Evolutionary conservation across 805 yeast species (phyloP).

Genomic region (Starmerella geochares): DNA sequence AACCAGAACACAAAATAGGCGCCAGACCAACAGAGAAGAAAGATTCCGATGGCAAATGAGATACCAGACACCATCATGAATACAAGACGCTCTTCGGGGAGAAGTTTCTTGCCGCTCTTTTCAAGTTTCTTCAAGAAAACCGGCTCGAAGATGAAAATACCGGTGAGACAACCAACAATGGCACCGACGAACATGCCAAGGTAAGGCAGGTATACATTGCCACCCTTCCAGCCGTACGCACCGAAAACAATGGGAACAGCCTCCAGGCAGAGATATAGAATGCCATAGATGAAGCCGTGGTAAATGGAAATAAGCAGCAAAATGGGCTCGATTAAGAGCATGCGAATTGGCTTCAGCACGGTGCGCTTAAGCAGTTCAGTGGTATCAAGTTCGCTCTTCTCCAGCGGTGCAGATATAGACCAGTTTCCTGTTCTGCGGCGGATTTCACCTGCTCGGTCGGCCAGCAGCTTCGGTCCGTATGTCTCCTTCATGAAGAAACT

Average conservation of each 20-base stretch:
- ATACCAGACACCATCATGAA: conserved; percentile 67
- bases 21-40: conserved; percentile 88
- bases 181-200: conserved; percentile 62
- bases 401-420: conserved; percentile 85
- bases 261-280: conserved; percentile 59
- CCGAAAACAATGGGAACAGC: conserved; percentile 67
- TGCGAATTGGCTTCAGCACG: conserved; percentile 53
- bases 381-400: conserved; percentile 46
- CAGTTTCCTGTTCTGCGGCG: conserved; percentile 71
- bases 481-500: conserved; percentile 36
- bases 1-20: conserved; percentile 60
- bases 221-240: conserved; percentile 50
- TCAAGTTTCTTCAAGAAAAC: conserved; percentile 40
- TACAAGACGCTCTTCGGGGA: conserved; percentile 72
- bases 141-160: conserved; percentile 45
- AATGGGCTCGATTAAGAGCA: conserved; percentile 65
- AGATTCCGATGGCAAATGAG: conserved; percentile 62
- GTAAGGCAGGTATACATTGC: conserved; percentile 70
- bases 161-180: conserved; percentile 43
- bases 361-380: conserved; percentile 54
- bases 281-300: conserved; percentile 72
- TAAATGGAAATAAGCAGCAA: conserved; percentile 55
- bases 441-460: conserved; percentile 51
- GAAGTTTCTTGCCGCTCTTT: conserved; percentile 45
- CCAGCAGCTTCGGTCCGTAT: conserved; percentile 42